Evolutionary conservation across 2,329 filamentous ascomycete genomes (phyloP).

Genomic region (Calonectria multiphialidica): DNA sequence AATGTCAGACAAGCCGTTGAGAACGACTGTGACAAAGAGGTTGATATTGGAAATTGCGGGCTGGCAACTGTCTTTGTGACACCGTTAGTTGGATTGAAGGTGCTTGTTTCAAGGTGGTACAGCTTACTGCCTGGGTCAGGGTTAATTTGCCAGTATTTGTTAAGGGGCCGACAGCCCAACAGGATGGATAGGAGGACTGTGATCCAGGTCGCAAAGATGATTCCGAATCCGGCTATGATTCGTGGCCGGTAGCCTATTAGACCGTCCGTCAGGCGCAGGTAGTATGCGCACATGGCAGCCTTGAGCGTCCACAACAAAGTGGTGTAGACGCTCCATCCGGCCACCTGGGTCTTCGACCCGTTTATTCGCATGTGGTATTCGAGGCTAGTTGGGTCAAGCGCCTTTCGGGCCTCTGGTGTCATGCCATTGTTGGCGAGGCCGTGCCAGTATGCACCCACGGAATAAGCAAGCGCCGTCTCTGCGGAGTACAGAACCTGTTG

Average conservation of each 20-base stretch:
- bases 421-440: constrained; percentile 67
- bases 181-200: constrained; percentile 60
- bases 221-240: constrained; percentile 60
- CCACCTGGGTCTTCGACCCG: constrained; percentile 66
- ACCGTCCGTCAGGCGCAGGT: constrained; percentile 58
- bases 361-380: constrained; percentile 53
- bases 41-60: constrained; percentile 61
- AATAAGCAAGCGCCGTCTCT: constrained; percentile 62
- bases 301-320: constrained; percentile 65
- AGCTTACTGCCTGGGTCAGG: constrained; percentile 66
- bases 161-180: constrained; percentile 63
- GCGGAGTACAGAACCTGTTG: constrained; percentile 60
- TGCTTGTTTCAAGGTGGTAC: not conserved
- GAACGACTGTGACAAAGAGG: constrained; percentile 59
- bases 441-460: constrained; percentile 56
- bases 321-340: constrained; percentile 64
- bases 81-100: constrained; percentile 17
- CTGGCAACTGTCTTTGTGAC: constrained; percentile 54
- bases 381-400: constrained; percentile 53
- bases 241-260: constrained; percentile 20
- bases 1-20: constrained; percentile 66
- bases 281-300: constrained; percentile 65
- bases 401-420: constrained; percentile 59
- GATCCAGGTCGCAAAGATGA: constrained; percentile 61
- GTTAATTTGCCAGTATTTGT: constrained; percentile 68